Conservation (phyloP, 306 rosid species). For the Vigna angularis region DNA sequence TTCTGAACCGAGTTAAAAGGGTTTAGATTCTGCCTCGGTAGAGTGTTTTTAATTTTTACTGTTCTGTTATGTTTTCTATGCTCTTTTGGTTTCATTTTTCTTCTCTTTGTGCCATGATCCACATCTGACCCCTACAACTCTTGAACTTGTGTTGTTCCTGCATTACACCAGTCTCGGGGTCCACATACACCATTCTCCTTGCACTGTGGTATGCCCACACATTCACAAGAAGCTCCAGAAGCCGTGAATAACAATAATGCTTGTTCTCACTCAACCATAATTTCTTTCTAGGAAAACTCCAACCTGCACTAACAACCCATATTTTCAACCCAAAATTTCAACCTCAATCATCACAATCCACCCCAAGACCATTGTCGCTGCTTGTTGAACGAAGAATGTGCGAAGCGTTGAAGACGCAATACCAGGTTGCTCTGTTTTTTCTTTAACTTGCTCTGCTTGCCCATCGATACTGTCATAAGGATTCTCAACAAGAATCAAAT, state of each 20-base stretch:
- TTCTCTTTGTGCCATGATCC: conserved; percentile 81
- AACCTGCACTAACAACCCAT: too few relatives aligned
- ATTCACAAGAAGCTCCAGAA: conserved; percentile 87
- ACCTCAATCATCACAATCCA: too few relatives aligned
- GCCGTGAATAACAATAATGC: conserved; percentile 72
- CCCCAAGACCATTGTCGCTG: too few relatives aligned
- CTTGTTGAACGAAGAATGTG: too few relatives aligned
- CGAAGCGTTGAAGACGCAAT: too few relatives aligned
- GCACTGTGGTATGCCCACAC: conserved; percentile 97
- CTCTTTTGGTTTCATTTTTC: conserved; percentile 82
- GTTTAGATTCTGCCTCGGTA: too few relatives aligned
- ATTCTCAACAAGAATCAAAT: conserved; percentile 44
- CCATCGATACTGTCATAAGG: conserved; percentile 30
- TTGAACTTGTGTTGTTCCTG: conserved; percentile 82
- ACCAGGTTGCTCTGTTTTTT: conserved; percentile 46
- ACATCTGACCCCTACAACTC: conserved; percentile 78
- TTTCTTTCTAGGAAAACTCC: too few relatives aligned
- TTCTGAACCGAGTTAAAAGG: too few relatives aligned
- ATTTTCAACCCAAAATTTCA: too few relatives aligned
- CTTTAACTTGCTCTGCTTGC: conserved; percentile 48
- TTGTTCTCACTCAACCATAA: too few relatives aligned
- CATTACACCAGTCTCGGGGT: conserved; percentile 81
- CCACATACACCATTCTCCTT: conserved; percentile 78
- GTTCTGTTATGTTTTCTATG: conserved; percentile 72
- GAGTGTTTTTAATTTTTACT: neutral